Evolutionary conservation across 495 filamentous ascomycete genomes (phyloP), one percentile per base, ranked within the genome.

Genomic region (Corynascus novoguineensis): DNA sequence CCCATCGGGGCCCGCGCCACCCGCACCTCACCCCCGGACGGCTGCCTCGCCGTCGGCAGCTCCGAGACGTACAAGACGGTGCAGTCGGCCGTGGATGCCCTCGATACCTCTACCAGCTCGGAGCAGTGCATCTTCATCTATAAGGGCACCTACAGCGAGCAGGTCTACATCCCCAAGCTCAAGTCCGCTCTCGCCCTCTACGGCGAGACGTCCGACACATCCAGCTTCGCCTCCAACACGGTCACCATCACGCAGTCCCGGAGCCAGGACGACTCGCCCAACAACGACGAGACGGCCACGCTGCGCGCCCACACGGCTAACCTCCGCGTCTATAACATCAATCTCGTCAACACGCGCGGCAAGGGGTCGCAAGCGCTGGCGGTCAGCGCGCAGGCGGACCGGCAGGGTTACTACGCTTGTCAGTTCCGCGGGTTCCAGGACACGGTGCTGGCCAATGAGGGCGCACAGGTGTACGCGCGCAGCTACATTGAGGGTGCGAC

Each of bases 111-210:
- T 9, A 66, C 74, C 17, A 56, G 61, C 17, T 24, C 46, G 4
- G 48, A 60, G 4, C 82, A 86, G 62, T 80, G 75, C 60, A 81
- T 88, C 65, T 87, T 86, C 74, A 81, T 88, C 65, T 70, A 81
- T 59, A 67, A 73, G 11, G 82, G 82, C 12, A 78, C 76, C 31
- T 84, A 84, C 68, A 55, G 61, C 0, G 82, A 85, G 55, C 82
- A 84, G 66, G 80, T 84, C n/a, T 77, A 77, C 58, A 73, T 84
- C 46, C 57, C 77, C 7, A 41, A 73, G 10, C 73, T 79, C 19
- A 66, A 29, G 3, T 79, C 81, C 25, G 63, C 68, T 24, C 73
- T 86, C 15, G 80, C 79, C 32, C 75, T 87, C 62, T 74, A 86
- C 63, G 85, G 85, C 9, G 76, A 77, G 55, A 87, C 85, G 4